Evolutionary conservation across 1,284 basidiomycete species (phyloP), one percentile per base, ranked within the genome.

Genomic region (Moesziomyces parantarcticus): DNA sequence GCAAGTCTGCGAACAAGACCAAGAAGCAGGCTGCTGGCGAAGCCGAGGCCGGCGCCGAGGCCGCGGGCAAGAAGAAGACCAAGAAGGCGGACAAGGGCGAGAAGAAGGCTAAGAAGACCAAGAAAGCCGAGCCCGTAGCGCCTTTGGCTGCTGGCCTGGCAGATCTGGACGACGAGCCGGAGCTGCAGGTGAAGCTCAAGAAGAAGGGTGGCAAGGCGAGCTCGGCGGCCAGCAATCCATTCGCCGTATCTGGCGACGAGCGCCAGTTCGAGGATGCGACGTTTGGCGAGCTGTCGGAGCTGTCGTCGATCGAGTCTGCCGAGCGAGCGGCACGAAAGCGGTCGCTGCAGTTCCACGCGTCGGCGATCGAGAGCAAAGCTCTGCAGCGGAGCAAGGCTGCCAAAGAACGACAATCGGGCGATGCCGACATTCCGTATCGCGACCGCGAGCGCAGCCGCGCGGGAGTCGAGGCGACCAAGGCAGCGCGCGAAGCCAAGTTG

Each of bases 351-450:
- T 83, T 83, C 81, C 78, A 83, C 62, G 81, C 82, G 16, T 66
- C 65, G 3, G 71, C 66, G 44, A 76, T 59, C 53, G 72, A 70
- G 56, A 69, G 64, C 49, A 70, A 62, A 47, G 71, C 50, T 23
- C 51, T 65, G 39, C 61, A 64, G 42, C 55, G 74, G 13, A 53
- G 58, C 32, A 68, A 72, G 43, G 72, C 65, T 8, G 76, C 76
- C 48, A 61, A 68, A 45, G 63, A 76, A 32, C 58, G 64, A 23
- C 70, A 82, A 20, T 78, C 75, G 21, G 82, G 82, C 49, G 82
- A 83, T 56, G 65, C 70, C 16, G 82, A 83, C 48, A 83, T 83
- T 21, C 82, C 82, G 4, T 83, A 83, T 63, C 77, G 81, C 20
- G 82, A 83, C 40, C 56, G 76, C 16, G 74, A 77, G 23, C 68